These are phyloP conservation scores for Mortierella alpina DNA, from an alignment of 192 early-diverging fungal genomes.

Conservation along the genomic window DNA sequence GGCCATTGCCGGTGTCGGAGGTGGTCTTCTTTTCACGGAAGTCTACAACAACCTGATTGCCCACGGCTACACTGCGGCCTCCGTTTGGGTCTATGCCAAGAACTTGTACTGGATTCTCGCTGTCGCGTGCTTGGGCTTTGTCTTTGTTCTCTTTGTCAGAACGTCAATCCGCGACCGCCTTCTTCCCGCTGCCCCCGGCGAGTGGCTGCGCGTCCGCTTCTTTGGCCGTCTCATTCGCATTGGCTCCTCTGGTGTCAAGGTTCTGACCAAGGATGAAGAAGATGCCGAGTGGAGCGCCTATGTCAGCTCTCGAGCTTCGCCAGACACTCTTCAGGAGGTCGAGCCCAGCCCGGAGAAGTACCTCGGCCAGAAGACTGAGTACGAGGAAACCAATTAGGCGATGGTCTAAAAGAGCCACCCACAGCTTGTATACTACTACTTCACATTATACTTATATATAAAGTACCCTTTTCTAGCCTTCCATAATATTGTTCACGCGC, in stretches of 20 bases:
- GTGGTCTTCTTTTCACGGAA: constrained; percentile 75
- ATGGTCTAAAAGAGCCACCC: too few species aligned
- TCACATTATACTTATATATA: too few species aligned
- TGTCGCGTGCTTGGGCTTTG: constrained; percentile 63
- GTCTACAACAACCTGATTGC: constrained; percentile 64
- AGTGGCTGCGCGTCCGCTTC: constrained; percentile 68
- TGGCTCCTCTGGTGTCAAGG: constrained; percentile 38
- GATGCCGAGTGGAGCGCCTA: constrained; percentile 59
- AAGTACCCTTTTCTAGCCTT: too few species aligned
- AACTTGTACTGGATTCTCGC: constrained; percentile 81
- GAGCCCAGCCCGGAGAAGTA: background rate
- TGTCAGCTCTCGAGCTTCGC: constrained; percentile 7
- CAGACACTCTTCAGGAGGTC: background rate
- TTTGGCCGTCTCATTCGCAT: constrained; percentile 71
- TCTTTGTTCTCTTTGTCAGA: constrained; percentile 68
- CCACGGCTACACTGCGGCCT: constrained; percentile 53
- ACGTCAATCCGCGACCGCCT: constrained; percentile 76
- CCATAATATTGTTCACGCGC: too few species aligned
- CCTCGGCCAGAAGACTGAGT: constrained; percentile 2
- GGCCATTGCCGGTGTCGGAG: constrained; percentile 74
- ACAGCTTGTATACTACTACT: too few species aligned
- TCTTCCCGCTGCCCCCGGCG: constrained; percentile 68
- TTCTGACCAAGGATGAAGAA: constrained; percentile 60
- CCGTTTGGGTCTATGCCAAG: constrained; percentile 59
- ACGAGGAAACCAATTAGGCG: background rate